phyloP scores from a whole-genome alignment of 139 green algal species.

The Chlorella sp. region DNA sequence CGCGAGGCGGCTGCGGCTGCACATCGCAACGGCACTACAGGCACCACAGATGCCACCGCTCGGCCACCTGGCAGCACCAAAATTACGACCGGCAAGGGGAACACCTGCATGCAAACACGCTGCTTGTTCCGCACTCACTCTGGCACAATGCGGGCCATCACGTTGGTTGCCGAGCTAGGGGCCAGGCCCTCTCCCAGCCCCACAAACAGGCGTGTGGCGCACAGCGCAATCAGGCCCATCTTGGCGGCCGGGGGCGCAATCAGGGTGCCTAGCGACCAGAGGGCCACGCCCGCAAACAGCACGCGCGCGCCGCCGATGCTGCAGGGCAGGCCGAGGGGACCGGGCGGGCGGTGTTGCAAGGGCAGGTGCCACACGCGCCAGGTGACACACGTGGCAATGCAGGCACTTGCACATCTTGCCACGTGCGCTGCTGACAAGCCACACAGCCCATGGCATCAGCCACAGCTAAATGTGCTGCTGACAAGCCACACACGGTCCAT shows the following conservation, averaged over 20 bases:
- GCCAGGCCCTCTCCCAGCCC: slow-evolving; percentile 96
- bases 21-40: too few relatives aligned
- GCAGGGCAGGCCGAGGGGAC: background rate
- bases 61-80: background rate
- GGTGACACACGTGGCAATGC: too few relatives aligned
- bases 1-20: too few relatives aligned
- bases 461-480: too few relatives aligned
- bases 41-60: background rate
- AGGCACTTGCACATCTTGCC: background rate
- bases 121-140: slow-evolving; percentile 50
- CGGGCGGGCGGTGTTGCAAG: background rate
- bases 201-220: slow-evolving; percentile 85
- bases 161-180: slow-evolving; percentile 89
- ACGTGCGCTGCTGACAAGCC: too few relatives aligned
- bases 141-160: slow-evolving; percentile 80
- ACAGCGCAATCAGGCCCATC: slow-evolving; percentile 81
- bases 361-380: too few relatives aligned
- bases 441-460: too few relatives aligned
- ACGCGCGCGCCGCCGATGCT: slow-evolving; percentile 87
- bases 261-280: slow-evolving; percentile 94
- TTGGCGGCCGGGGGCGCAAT: slow-evolving; percentile 83
- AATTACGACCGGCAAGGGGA: background rate
- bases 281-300: slow-evolving; percentile 83
- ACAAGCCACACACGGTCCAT: too few relatives aligned
- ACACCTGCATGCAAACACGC: too few relatives aligned